These are phyloP conservation scores for Passiflora organensis DNA, from an alignment of 345 rosid genomes.

Conservation along the genomic window DNA sequence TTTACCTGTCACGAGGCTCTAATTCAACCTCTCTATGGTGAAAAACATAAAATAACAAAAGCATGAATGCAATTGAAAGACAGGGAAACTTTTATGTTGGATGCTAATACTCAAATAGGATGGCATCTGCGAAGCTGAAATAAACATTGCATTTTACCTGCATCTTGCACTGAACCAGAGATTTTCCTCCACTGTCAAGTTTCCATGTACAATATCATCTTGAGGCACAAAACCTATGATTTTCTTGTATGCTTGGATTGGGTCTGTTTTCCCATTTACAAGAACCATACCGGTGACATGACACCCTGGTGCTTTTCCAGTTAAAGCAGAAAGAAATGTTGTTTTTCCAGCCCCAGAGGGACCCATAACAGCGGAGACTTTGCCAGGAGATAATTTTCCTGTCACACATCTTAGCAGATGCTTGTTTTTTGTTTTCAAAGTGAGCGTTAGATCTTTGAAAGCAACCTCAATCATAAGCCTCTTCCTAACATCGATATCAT, in stretches of 20 bases:
- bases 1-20: too few relatives aligned
- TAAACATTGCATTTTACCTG: conserved; percentile 52
- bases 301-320: conserved; percentile 86
- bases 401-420: conserved; percentile 82
- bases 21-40: too few relatives aligned
- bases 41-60: too few relatives aligned
- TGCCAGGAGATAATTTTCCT: conserved; percentile 82
- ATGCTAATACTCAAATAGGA: too few relatives aligned
- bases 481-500: conserved; percentile 60
- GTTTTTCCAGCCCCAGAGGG: conserved; percentile 99
- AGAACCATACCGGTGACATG: conserved; percentile 62
- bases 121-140: too few relatives aligned
- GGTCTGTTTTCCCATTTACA: conserved; percentile 74
- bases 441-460: conserved; percentile 77
- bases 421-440: conserved; percentile 72
- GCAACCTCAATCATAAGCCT: conserved; percentile 74
- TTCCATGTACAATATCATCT: conserved; percentile 98
- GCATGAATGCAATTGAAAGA: too few relatives aligned
- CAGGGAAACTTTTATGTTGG: too few relatives aligned
- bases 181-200: conserved; percentile 93
- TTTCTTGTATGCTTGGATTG: conserved; percentile 81
- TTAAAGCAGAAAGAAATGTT: conserved; percentile 88
- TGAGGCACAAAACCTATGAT: conserved; percentile 96
- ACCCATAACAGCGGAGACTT: conserved; percentile 97
- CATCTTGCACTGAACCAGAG: conserved; percentile 99